phyloP scores from a whole-genome alignment of 2,329 filamentous ascomycete genomes.

The Uncinocarpus reesii region DNA sequence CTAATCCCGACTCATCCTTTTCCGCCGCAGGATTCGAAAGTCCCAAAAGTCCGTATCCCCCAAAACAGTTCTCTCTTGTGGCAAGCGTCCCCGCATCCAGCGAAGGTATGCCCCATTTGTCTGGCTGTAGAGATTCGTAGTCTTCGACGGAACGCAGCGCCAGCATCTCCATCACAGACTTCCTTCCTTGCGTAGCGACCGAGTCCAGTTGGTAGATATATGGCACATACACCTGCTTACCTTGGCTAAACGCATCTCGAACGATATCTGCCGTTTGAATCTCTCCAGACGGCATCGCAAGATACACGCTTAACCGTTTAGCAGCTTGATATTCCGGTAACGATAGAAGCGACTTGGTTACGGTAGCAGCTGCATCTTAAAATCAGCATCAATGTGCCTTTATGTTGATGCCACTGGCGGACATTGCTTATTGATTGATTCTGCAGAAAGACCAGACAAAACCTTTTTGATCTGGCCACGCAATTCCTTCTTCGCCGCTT shows the following conservation, averaged over 20 bases:
- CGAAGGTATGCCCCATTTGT: constrained; percentile 93
- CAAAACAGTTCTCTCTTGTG: constrained; percentile 62
- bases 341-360: constrained; percentile 54
- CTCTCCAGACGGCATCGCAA: constrained; percentile 85
- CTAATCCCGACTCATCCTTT: constrained; percentile 45
- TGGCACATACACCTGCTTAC: constrained; percentile 84
- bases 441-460: constrained; percentile 51
- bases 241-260: constrained; percentile 60
- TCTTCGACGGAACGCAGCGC: constrained; percentile 62
- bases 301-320: constrained; percentile 67
- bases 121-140: constrained; percentile 63
- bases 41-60: constrained; percentile 43
- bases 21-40: constrained; percentile 12
- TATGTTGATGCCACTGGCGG: constrained; percentile 25
- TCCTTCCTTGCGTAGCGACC: constrained; percentile 32
- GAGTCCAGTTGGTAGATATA: constrained; percentile 60
- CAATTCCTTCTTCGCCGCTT: constrained; percentile 64
- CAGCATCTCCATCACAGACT: constrained; percentile 91
- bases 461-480: constrained; percentile 58
- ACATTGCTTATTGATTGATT: constrained; percentile 62
- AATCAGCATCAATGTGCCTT: constrained; percentile 21
- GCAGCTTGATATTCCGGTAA: constrained; percentile 68
- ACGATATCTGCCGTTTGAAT: constrained; percentile 77
- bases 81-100: constrained; percentile 56
- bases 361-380: constrained; percentile 47